Conservation (phyloP, 1,284 basidiomycete species). For the Leccinum fallax region DNA sequence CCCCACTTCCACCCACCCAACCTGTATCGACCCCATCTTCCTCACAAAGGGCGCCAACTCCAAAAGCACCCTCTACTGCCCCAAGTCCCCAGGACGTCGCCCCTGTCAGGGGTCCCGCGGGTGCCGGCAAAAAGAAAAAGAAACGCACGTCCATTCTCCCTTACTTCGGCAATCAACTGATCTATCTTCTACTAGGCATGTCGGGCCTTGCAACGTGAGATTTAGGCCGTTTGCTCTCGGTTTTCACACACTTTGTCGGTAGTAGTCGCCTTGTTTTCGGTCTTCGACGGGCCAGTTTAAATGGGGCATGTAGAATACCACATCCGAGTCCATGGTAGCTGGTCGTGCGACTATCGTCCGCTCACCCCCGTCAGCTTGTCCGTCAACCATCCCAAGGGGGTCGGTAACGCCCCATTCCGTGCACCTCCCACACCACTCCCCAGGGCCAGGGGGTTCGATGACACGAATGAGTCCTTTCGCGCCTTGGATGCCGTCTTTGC, state of each 20-base stretch:
- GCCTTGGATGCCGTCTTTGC: slow-evolving; percentile 69
- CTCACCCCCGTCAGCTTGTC: slow-evolving; percentile 64
- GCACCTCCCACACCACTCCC: slow-evolving; percentile 59
- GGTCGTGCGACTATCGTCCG: slow-evolving; percentile 20
- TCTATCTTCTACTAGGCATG: slow-evolving; percentile 24
- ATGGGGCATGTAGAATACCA: slow-evolving; percentile 3
- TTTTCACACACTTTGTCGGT: slow-evolving; percentile 1
- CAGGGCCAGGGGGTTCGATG: slow-evolving; percentile 76
- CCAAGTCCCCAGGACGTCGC: slow-evolving; percentile 46
- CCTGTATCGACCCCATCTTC: slow-evolving; percentile 58
- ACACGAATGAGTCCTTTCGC: slow-evolving; percentile 73
- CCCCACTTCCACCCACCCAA: slow-evolving; percentile 39
- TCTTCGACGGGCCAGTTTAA: neutral
- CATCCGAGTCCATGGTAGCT: neutral
- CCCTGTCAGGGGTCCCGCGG: slow-evolving; percentile 47
- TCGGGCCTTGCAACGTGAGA: slow-evolving; percentile 30
- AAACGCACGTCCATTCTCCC: slow-evolving; percentile 27
- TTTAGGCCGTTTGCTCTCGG: neutral
- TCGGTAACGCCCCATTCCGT: slow-evolving; percentile 62
- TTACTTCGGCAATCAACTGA: slow-evolving; percentile 8
- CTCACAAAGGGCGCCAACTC: slow-evolving; percentile 43
- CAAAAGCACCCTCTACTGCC: slow-evolving; percentile 43
- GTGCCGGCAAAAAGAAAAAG: slow-evolving; percentile 67
- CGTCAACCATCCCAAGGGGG: slow-evolving; percentile 81
- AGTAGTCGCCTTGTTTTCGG: neutral